Evolutionary conservation across 2,329 filamentous ascomycete genomes (phyloP), one percentile per base, ranked within the genome.

Genomic region (Diatrype stigma): DNA sequence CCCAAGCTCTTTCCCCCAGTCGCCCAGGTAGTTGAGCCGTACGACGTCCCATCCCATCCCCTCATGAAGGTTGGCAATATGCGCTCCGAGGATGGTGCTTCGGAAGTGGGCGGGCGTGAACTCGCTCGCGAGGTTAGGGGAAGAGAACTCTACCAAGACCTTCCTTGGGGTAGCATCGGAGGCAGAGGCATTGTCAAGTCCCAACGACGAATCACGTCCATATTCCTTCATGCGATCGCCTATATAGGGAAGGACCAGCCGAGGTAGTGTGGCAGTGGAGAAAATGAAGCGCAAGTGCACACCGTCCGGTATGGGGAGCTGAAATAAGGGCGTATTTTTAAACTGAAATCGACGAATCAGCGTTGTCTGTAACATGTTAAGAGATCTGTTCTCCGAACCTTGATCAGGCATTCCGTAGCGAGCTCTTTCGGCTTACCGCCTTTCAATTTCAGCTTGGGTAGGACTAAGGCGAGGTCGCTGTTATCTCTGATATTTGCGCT

Each of bases 91-190:
- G 51, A 89, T 82, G 32, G 86, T 89, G 61, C 84, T 87, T 57
- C 86, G 74, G 59, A 89, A 71, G 70, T 89, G 86, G 1, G 80
- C 79, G 2, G 83, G 83, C 54, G 85, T 81, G 68, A 89, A 89
- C n/a, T 85, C 82, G 57, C 84, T 87, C 14, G 83, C 86, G 54
- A 89, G 87, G 59, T 89, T 89, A 1, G 87, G 87, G 1, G 84
- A 88, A 0, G 84, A 88, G 66, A 87, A 90, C 57, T 90, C 87
- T 48, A 90, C 76, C 26, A 90, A 73, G 16, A 85, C 70, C 62
- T 66, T 70, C 61, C 70, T 70, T 26, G 55, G 56, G 26, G 63
- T 62, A 21, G 63, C 65, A 7, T 59, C 28, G 21, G 52, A 35
- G 23, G 45, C 23, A 26, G 52, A 23, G 16, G 35, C 26, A 28